Base-by-base conservation (phyloP, 1,284 basidiomycete genomes). In the Puccinia coronata region DNA sequence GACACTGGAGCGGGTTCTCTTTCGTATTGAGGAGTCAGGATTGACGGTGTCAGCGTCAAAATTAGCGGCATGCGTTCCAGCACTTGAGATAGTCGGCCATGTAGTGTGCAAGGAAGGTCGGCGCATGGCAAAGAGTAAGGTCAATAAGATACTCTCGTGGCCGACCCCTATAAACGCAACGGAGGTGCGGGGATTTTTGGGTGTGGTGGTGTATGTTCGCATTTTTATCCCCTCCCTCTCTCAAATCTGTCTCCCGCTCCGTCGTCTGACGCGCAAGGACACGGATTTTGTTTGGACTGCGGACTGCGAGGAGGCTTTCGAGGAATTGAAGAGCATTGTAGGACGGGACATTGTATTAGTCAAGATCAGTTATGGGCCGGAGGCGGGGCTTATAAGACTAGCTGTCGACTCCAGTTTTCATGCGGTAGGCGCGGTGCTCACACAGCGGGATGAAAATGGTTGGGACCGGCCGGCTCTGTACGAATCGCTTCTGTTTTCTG, bases 11-110 rank as follows among this genome's bases (percentile, higher is more conserved):
- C 49, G 43, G 20, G 47, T 77, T 18, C 47, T 67, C 31, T 67
- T 77, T 53, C 18, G 59, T 9, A 67, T 77, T 25, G 61, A 77
- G n/a, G 75, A 77, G 16, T 6, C 61, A 28, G 75, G 61, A 53
- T 20, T 77, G 0, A 77, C 36, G 0, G 18, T 77, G 2, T 77
- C 75, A 53, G 75, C 41, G 11, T 20, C 16, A 12, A 51, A 77
- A 25, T 69, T 67, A 51, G 36, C 75, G 16, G 1, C 12, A 2
- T 65, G 18, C 55, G 75, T 77, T 0, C 61, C 34, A n/a, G 75
- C 31, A 2, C 49, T 77, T 14, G 61, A 77, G 6, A 3, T 77
- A 5, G 47, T 77, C 9, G 61, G 61, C 2, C 59, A 77, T 77
- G 39, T 69, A 36, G 39, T 67, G 3, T 73, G 36, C 18, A 34